These are phyloP conservation scores for Termitomyces sp. DNA, from an alignment of 768 basidiomycete genomes.

Conservation along the genomic window DNA sequence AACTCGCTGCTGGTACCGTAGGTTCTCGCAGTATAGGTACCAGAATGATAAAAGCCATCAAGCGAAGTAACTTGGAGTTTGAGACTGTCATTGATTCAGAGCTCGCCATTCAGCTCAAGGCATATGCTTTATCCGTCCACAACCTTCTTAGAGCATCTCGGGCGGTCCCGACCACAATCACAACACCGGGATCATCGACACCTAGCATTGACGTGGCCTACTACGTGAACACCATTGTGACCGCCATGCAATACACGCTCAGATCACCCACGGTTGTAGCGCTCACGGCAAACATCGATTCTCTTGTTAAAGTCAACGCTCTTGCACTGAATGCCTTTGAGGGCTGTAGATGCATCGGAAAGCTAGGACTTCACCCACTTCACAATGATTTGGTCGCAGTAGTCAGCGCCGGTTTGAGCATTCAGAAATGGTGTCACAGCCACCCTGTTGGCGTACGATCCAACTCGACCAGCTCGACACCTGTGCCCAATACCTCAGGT, in stretches of 20 bases:
- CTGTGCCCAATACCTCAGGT: constrained; percentile 2
- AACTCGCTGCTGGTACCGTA: neutral
- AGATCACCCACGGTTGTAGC: constrained; percentile 15
- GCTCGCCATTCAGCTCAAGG: constrained; percentile 12
- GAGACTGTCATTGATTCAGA: constrained; percentile 13
- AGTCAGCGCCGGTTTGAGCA: constrained; percentile 8
- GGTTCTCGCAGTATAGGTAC: constrained; percentile 6
- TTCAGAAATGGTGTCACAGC: constrained; percentile 11
- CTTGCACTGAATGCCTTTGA: constrained; percentile 14
- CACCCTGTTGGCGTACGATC: constrained; percentile 5
- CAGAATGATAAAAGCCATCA: constrained; percentile 15
- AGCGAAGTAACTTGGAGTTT: constrained; percentile 1
- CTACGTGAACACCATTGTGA: constrained; percentile 16
- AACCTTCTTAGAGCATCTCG: constrained; percentile 10
- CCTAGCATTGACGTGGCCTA: constrained; percentile 8
- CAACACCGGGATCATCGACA: constrained; percentile 1
- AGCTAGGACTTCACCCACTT: constrained; percentile 14
- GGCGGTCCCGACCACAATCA: neutral
- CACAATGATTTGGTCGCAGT: constrained; percentile 13
- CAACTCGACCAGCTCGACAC: neutral
- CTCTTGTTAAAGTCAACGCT: constrained; percentile 16
- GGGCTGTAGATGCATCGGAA: constrained; percentile 16
- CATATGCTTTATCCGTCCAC: constrained; percentile 17
- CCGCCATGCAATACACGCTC: constrained; percentile 15
- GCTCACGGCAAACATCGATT: constrained; percentile 14